Evolutionary conservation across 257 asterid genomes (phyloP), one percentile per base, ranked within the genome.

Genomic region (Jacaranda mimosifolia): DNA sequence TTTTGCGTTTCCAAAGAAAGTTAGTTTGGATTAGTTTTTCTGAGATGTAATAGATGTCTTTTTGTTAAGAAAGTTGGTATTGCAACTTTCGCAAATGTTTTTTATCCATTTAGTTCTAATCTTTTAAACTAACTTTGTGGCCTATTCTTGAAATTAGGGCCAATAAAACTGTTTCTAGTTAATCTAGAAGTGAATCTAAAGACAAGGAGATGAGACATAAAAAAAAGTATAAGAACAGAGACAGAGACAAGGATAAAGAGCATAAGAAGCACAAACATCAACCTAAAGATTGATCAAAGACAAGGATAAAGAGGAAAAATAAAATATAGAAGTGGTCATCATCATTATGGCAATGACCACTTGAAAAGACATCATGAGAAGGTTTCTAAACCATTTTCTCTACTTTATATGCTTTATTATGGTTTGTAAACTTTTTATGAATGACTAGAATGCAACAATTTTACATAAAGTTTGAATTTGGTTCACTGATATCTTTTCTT

Each of bases 231-330:
- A 95, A 85, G 63, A 94, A 89, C 57, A 92, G 78, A 81, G 94
- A 91, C 63, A 88, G 81, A 76, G 86, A 85, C 70, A 86, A 84
- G 79, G 97, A 94, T 79, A 90, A 86, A 85, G 98, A 92, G 87
- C 98, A 91, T 81, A 91, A 93, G 86, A 95, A 87, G 93, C 97
- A 95, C 85, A 93, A 89, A 78, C 99, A 89, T 82, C 98, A 93
- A 73, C 98, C 93, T 82, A 95, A 95, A 83, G 98, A 95, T 79
- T 96, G 63, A 91, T 91, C 82, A 93, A 93, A 81, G 97, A 94
- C 82, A 94, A 90, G 86, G 98, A 94, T 90, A 94, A 94, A 87
- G 98, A 95, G 85, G 92, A 89, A 86, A n/a, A 91, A 88, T n/a
- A 86, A 95, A 90, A 70, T 96, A 91, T 63, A 95, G 85, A 85